Base-by-base conservation (phyloP, 2,329 filamentous ascomycete species). In the Eutypella sp. region DNA sequence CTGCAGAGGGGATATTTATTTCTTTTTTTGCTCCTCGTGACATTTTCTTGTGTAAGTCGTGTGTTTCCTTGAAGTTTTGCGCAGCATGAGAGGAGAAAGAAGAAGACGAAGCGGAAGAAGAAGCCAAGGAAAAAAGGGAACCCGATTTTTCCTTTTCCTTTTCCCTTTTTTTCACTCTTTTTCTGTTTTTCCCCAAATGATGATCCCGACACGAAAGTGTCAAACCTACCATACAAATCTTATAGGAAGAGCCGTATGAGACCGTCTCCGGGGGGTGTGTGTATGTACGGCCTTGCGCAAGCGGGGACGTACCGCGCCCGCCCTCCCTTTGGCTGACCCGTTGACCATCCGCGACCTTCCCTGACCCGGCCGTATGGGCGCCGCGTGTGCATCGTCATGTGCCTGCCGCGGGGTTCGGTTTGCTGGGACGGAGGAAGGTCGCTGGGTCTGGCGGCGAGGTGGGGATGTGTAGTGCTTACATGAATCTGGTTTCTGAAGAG, bases 171-270 rank as follows among this genome's bases (percentile, higher is more conserved):
- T 29, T 13, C 25, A 29, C 13, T 29, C 13, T 29, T 29, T 29
- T 13, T 29, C 13, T 7, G 7, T 29, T 29, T 29, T 29, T 29
- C 25, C 25, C 25, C 25, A 29, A 29, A 62, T 63, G 61, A 63
- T 63, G 61, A 63, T 55, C 54, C 56, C 58, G 61, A 60, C 61
- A 60, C 58, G 56, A 53, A 57, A 60, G 58, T 61, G 59, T 60
- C 60, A 45, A 62, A 62, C 59, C 59, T 61, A 58, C 54, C 44
- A 49, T 42, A 49, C 46, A n/a, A 6, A 33, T 33, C 5, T 33
- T 7, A 60, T 63, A 62, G 61, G 61, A 63, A 63, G 61, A 63
- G 61, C 61, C 61, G 61, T 62, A 62, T 63, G 55, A 63, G 61
- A 62, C 61, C 58, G 46, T 59, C 57, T 40, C 47, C 57, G 60